These are phyloP conservation scores for Triticum dicoccoides DNA, from an alignment of 176 grass and related monocot genomes.

Conservation along the genomic window DNA sequence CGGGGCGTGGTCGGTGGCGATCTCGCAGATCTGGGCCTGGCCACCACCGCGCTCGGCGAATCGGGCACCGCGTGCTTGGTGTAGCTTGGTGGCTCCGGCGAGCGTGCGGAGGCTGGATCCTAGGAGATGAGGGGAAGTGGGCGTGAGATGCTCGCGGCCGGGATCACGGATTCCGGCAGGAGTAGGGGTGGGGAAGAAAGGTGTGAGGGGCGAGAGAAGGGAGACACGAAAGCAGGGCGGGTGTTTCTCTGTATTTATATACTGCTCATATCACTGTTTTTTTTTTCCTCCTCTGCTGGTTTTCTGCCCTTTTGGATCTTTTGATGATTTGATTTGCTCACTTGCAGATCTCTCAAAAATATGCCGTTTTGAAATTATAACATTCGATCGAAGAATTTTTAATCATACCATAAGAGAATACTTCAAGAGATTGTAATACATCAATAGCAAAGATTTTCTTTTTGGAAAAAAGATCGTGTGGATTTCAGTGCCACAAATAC, in stretches of 20 bases:
- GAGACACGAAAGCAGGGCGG: slow-evolving; percentile 32
- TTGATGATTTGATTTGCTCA: no score
- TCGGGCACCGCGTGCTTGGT: background rate
- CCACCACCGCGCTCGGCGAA: slow-evolving; percentile 2
- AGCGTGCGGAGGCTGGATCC: background rate
- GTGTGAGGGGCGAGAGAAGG: background rate
- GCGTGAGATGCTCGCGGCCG: slow-evolving; percentile 9
- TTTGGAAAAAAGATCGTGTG: no score
- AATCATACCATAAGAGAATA: no score
- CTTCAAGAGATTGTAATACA: no score
- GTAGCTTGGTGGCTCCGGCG: background rate
- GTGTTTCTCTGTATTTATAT: slow-evolving; percentile 42
- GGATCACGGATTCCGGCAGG: slow-evolving; percentile 45
- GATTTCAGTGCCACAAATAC: no score
- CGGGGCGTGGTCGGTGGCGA: slow-evolving; percentile 30
- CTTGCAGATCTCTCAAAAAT: background rate
- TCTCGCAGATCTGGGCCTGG: slow-evolving; percentile 47
- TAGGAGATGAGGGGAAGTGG: background rate
- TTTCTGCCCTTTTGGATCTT: background rate
- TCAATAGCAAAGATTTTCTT: no score
- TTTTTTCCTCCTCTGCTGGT: background rate
- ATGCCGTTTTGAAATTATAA: no score
- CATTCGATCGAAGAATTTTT: no score
- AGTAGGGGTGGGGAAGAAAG: slow-evolving; percentile 21
- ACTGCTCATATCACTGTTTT: background rate